These are phyloP conservation scores for Candida dubliniensis DNA, from an alignment of 1,139 yeast genomes.

Conservation along the genomic window DNA sequence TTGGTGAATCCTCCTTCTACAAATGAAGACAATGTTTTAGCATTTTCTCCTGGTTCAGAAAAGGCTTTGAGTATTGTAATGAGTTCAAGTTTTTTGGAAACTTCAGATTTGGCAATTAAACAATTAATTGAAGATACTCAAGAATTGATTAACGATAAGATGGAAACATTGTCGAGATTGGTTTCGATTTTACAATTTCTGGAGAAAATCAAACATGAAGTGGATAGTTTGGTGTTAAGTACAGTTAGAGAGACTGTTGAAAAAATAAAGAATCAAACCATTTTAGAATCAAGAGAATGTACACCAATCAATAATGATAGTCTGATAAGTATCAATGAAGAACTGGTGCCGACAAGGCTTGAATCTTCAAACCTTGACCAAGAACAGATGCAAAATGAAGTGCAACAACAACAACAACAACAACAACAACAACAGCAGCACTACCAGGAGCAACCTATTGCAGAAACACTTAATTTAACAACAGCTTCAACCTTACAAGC, in stretches of 20 bases:
- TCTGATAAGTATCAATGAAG: conserved; percentile 8
- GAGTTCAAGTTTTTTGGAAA: conserved; percentile 28
- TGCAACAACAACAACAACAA: conserved; percentile 13
- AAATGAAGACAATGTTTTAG: conserved; percentile 22
- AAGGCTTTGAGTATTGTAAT: conserved; percentile 58
- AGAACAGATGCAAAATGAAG: too few relatives aligned
- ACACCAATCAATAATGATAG: conserved; percentile 8
- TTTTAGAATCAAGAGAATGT: conserved; percentile 10
- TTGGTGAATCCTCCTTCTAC: conserved; percentile 63
- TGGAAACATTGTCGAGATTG: conserved; percentile 72
- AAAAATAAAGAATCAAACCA: conserved; percentile 46
- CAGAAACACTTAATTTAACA: conserved; percentile 20
- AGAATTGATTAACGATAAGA: conserved; percentile 59
- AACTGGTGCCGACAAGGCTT: conserved; percentile 3
- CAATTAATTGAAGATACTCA: conserved; percentile 70
- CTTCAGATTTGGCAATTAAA: conserved; percentile 65
- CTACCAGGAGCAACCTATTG: not conserved
- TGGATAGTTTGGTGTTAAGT: conserved; percentile 67
- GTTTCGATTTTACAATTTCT: conserved; percentile 77
- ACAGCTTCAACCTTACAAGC: conserved; percentile 28
- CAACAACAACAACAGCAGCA: not conserved
- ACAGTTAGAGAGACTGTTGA: conserved; percentile 66
- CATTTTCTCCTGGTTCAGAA: conserved; percentile 72
- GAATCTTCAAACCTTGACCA: too few relatives aligned
- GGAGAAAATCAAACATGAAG: conserved; percentile 79